Percentiles rank a stretch among this genome's conserved stretches.
Evolutionary conservation across 108 stramenopile species (phyloP).

Genomic region (Epithemia pelagica): DNA sequence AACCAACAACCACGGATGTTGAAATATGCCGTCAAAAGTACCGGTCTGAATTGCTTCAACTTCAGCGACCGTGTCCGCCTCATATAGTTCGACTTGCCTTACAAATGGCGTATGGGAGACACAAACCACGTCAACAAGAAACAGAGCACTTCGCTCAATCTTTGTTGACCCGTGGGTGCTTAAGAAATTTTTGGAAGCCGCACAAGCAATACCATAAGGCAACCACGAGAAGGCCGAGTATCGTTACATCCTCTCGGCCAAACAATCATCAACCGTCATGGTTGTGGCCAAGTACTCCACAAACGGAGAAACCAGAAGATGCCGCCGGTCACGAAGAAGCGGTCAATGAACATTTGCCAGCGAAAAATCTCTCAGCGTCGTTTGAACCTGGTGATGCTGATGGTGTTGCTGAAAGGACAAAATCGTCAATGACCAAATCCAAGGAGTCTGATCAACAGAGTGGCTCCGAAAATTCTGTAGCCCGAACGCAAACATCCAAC

Average conservation of each 20-base stretch:
- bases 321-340: too few species aligned
- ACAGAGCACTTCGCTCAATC: neutral
- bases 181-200: neutral
- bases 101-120: neutral
- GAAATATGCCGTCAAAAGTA: neutral
- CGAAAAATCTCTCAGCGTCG: neutral
- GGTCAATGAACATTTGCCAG: too few species aligned
- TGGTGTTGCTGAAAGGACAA: too few species aligned
- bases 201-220: neutral
- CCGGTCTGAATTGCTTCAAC: neutral
- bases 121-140: neutral
- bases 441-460: too few species aligned
- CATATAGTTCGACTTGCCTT: neutral
- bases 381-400: neutral
- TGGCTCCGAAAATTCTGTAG: too few species aligned
- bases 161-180: neutral
- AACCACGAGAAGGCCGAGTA: neutral
- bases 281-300: neutral
- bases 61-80: neutral
- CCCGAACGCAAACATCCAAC: too few species aligned
- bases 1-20: conserved; percentile 15
- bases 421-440: too few species aligned
- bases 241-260: neutral
- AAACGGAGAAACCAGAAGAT: neutral
- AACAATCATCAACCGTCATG: neutral